phyloP scores from a whole-genome alignment of 2,329 filamentous ascomycete species.

The Scedosporium apiospermum region DNA sequence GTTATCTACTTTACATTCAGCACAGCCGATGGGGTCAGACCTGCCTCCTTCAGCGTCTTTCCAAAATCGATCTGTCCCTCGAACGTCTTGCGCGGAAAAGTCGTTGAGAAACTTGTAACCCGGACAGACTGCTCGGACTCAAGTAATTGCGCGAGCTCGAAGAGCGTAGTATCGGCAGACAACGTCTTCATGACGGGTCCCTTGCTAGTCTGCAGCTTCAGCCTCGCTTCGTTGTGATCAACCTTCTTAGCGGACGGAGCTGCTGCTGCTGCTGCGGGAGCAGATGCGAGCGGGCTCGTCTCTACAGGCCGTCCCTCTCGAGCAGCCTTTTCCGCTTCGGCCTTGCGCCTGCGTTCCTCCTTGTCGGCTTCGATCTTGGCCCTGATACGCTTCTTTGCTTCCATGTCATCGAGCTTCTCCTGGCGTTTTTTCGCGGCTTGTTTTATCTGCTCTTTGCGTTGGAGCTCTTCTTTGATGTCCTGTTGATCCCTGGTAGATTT shows the following conservation, averaged over 20 bases:
- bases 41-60: constrained; percentile 86
- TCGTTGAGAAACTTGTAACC: constrained; percentile 72
- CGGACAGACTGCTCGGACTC: constrained; percentile 59
- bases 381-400: constrained; percentile 80
- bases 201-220: constrained; percentile 67
- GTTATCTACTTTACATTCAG: constrained; percentile 57
- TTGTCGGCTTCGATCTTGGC: constrained; percentile 94
- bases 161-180: constrained; percentile 81
- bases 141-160: constrained; percentile 77
- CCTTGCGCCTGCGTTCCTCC: constrained; percentile 75
- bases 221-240: constrained; percentile 68
- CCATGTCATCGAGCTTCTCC: constrained; percentile 78
- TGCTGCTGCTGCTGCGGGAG: constrained; percentile 30
- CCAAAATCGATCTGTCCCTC: constrained; percentile 64
- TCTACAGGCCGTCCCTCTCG: constrained; percentile 62
- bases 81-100: constrained; percentile 79
- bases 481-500: constrained; percentile 87
- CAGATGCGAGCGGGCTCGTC: constrained; percentile 13
- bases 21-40: constrained; percentile 82
- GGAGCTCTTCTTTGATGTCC: constrained; percentile 80
- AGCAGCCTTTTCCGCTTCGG: constrained; percentile 75
- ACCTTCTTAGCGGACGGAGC: constrained; percentile 46
- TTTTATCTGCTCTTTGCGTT: constrained; percentile 84
- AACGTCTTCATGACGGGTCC: constrained; percentile 83
- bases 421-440: constrained; percentile 77